Evolutionary conservation across 1,284 basidiomycete species (phyloP).

Genomic region (Sanghuangporus sanghuang): DNA sequence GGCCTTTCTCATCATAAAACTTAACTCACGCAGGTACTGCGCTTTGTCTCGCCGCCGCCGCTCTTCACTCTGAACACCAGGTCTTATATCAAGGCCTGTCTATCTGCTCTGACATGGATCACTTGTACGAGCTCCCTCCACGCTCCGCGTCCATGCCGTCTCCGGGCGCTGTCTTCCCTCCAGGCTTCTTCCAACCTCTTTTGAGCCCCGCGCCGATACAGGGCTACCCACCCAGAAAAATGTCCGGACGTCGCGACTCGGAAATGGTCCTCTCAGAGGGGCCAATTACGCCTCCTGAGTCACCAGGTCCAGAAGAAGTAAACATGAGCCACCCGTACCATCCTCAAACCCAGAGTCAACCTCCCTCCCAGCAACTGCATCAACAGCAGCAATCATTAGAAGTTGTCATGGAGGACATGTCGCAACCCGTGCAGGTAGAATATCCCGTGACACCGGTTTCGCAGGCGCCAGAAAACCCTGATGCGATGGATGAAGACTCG

Average conservation of each 20-base stretch:
- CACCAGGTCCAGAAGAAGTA: slow-evolving; percentile 30
- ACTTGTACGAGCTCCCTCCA: slow-evolving; percentile 19
- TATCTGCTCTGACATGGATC: background rate
- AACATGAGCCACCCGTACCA: background rate
- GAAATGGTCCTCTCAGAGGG: slow-evolving; percentile 31
- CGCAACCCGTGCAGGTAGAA: slow-evolving; percentile 7
- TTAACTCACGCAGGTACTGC: background rate
- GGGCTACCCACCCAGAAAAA: slow-evolving; percentile 9
- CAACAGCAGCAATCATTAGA: slow-evolving; percentile 2
- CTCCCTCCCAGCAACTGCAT: background rate
- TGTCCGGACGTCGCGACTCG: slow-evolving; percentile 25
- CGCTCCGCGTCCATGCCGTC: slow-evolving; percentile 34
- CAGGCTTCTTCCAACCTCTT: slow-evolving; percentile 23
- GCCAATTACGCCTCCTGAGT: slow-evolving; percentile 36
- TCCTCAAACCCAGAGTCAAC: background rate
- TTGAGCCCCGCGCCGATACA: background rate
- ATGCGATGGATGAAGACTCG: slow-evolving; percentile 14
- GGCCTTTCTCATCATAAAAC: background rate
- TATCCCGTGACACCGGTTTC: slow-evolving; percentile 17
- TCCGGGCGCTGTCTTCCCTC: slow-evolving; percentile 22
- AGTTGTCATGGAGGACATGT: slow-evolving; percentile 13
- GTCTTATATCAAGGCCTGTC: background rate
- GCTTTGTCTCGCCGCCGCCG: background rate
- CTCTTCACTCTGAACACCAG: background rate
- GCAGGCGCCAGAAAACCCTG: slow-evolving; percentile 9